Evolutionary conservation across 805 yeast genomes (phyloP).

Genomic region (Saccharomycopsis sp.): DNA sequence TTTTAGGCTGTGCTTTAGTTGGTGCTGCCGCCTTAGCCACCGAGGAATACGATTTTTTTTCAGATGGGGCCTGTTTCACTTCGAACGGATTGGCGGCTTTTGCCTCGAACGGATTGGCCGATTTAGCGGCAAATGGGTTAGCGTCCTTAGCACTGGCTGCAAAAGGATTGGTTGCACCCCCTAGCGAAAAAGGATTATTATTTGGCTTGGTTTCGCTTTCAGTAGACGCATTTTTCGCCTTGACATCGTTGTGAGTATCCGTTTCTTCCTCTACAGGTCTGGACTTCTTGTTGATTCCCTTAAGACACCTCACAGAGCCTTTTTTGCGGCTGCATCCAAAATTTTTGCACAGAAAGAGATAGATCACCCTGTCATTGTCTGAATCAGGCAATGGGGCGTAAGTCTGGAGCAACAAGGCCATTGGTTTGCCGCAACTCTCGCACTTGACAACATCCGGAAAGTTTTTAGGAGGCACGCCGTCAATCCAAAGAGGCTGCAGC

Average conservation of each 20-base stretch:
- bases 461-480: constrained; percentile 49
- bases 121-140: constrained; percentile 24
- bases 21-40: constrained; percentile 20
- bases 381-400: constrained; percentile 69
- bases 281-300: constrained; percentile 55
- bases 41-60: constrained; percentile 24
- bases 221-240: constrained; percentile 28
- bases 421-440: constrained; percentile 50
- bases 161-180: constrained; percentile 35
- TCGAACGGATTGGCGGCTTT: constrained; percentile 11
- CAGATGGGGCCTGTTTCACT: constrained; percentile 3
- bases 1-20: not conserved
- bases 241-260: constrained; percentile 35
- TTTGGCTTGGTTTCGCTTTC: not conserved
- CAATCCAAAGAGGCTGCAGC: constrained; percentile 67
- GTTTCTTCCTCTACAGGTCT: constrained; percentile 42
- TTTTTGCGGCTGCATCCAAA: constrained; percentile 57
- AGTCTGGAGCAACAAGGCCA: constrained; percentile 73
- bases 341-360: constrained; percentile 68
- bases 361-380: constrained; percentile 73
- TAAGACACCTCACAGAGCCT: constrained; percentile 67
- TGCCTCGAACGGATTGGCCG: constrained; percentile 9
- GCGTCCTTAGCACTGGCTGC: constrained; percentile 22
- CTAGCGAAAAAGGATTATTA: not conserved
- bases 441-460: constrained; percentile 46